Evolutionary conservation across 2,329 filamentous ascomycete species (phyloP).

Genomic region (Microdochium paspali): DNA sequence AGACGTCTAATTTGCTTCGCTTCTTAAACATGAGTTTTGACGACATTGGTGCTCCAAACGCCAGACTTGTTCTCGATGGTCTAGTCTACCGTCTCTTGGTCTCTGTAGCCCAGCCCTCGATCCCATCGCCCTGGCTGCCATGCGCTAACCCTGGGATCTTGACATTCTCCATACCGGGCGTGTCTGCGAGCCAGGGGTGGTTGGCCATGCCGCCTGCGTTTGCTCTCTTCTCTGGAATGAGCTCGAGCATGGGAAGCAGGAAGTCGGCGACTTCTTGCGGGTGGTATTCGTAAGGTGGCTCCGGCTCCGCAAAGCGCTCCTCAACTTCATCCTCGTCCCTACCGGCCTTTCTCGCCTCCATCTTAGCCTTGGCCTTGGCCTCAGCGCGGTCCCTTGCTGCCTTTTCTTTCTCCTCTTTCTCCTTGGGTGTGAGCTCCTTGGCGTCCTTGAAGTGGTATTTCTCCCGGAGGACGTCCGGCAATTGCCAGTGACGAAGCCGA

Average conservation of each 20-base stretch:
- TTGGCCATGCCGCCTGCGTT: constrained; percentile 95
- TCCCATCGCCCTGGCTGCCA: constrained; percentile 79
- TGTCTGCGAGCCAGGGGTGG: constrained; percentile 73
- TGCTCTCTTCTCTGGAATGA: constrained; percentile 78
- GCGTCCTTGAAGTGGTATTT: constrained; percentile 91
- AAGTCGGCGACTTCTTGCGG: constrained; percentile 59
- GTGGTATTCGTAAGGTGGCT: constrained; percentile 18
- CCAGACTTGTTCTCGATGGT: not conserved
- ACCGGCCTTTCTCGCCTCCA: constrained; percentile 20
- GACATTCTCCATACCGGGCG: constrained; percentile 77
- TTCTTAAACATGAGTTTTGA: not conserved
- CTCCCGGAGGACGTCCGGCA: constrained; percentile 85
- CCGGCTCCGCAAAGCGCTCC: constrained; percentile 16
- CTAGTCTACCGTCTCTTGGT: constrained; percentile 63
- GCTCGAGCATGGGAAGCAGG: constrained; percentile 80
- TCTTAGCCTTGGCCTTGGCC: constrained; percentile 45
- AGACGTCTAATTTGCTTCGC: constrained; percentile 1
- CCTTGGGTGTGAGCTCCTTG: constrained; percentile 55
- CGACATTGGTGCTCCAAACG: not conserved
- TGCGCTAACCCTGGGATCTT: constrained; percentile 65
- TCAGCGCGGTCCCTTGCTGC: constrained; percentile 43
- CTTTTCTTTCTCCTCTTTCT: constrained; percentile 20
- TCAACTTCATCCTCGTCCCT: constrained; percentile 20
- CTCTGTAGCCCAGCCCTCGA: constrained; percentile 88
- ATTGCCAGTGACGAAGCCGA: constrained; percentile 87